Conservation (phyloP, 2,329 filamentous ascomycete species). For the Nigrograna mackinnonii region DNA sequence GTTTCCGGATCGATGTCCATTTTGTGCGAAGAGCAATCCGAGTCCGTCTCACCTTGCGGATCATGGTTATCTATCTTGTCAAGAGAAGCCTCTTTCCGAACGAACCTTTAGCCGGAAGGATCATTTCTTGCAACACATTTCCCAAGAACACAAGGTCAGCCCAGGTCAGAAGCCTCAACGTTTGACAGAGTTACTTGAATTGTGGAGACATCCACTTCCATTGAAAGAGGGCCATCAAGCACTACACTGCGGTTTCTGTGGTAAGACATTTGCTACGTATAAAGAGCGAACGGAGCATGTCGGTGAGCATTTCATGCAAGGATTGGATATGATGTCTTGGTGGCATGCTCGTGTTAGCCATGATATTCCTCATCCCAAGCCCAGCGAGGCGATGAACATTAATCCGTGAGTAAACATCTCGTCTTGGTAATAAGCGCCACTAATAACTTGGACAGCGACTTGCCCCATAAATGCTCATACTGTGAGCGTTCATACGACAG, state of each 20-base stretch:
- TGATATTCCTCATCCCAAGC: conserved; percentile 6
- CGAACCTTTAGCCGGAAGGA: conserved; percentile 56
- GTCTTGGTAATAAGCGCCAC: neutral
- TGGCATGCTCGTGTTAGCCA: conserved; percentile 23
- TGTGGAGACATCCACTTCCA: conserved; percentile 20
- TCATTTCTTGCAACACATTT: conserved; percentile 54
- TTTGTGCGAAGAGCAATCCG: conserved; percentile 51
- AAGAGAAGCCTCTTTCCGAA: conserved; percentile 59
- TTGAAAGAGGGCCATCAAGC: conserved; percentile 20
- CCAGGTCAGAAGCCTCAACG: conserved; percentile 43
- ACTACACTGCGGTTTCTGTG: conserved; percentile 33
- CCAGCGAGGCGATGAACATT: neutral
- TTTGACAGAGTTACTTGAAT: conserved; percentile 23
- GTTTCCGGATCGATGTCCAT: conserved; percentile 52
- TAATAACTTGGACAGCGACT: conserved; percentile 7
- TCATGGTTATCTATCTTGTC: conserved; percentile 59
- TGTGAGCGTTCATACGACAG: conserved; percentile 22
- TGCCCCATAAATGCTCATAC: conserved; percentile 23
- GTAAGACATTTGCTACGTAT: conserved; percentile 19
- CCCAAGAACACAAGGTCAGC: conserved; percentile 49
- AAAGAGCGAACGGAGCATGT: conserved; percentile 29
- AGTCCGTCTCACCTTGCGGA: conserved; percentile 52
- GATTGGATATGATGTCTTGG: conserved; percentile 30
- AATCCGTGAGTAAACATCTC: conserved; percentile 16
- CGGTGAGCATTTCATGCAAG: conserved; percentile 24